These are phyloP conservation scores for Phyllosticta citriasiana DNA, from an alignment of 2,329 filamentous ascomycete species.

Conservation along the genomic window DNA sequence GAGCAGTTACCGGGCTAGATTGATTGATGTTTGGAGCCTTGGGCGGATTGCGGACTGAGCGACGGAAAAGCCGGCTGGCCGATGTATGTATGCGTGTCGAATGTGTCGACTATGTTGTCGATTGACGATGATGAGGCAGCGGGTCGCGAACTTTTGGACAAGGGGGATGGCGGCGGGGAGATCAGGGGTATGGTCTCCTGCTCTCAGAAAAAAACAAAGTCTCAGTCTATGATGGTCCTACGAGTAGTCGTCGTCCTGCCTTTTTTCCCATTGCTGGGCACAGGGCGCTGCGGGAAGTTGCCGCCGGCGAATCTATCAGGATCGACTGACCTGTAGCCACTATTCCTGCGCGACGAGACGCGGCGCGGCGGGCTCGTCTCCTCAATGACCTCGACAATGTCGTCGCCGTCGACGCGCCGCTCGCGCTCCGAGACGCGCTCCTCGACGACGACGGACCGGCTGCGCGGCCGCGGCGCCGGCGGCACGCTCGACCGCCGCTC, in stretches of 20 bases:
- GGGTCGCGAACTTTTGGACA: not conserved
- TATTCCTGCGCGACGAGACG: constrained; percentile 28
- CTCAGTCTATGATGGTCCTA: not conserved
- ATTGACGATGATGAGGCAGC: not conserved
- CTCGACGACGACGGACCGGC: constrained; percentile 35
- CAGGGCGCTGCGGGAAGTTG: constrained; percentile 14
- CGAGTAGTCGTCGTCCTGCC: not conserved
- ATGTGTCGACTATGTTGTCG: not conserved
- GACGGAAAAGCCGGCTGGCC: too few species aligned
- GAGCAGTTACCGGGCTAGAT: too few species aligned
- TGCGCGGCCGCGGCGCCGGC: constrained; percentile 15
- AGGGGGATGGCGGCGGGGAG: not conserved
- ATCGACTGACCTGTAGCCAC: constrained; percentile 42
- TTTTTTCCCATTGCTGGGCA: constrained; percentile 12
- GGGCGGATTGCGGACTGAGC: too few species aligned
- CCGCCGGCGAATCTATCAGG: constrained; percentile 30
- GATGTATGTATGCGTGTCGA: too few species aligned
- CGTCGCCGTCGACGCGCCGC: constrained; percentile 36
- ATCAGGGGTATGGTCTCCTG: constrained; percentile 5
- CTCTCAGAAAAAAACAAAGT: not conserved
- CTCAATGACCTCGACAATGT: constrained; percentile 51
- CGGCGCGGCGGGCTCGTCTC: constrained; percentile 38
- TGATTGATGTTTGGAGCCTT: too few species aligned
- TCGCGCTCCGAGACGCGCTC: constrained; percentile 18
- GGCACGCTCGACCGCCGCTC: constrained; percentile 17